Base-by-base conservation (phyloP, 2,329 filamentous ascomycete species). In the Fusarium circinatum region DNA sequence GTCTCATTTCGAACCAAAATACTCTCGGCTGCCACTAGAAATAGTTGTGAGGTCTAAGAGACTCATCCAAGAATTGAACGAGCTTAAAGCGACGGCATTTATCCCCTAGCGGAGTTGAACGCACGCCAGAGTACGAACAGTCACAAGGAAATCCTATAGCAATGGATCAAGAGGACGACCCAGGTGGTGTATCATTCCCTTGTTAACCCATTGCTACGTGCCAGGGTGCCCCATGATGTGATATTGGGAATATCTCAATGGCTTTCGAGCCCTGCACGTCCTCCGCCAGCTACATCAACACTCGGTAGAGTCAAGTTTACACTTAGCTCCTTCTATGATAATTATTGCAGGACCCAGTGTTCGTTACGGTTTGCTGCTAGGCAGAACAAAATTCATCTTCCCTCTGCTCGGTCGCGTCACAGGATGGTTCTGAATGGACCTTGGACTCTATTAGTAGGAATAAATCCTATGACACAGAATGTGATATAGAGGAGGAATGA, bases 21-120 rank as follows among this genome's bases (percentile, higher is more conserved):
- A 12, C 20, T 14, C 20, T 30, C 26, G 0, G 0, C 26, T 48
- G 15, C 26, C 26, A 0, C 45, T 14, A 2, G 26, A n/a, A 4
- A 48, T 5, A 12, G 3, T 48, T 4, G 4, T n/a, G 0, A 14
- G 17, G 17, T 9, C 30, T 6, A n/a, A 30, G 6, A 48, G 4
- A 4, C 26, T 48, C 20, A 2, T 30, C 6, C 26, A 48, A 5
- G 26, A 48, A 7, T 3, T 48, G 14, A 48, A 30, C 1, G 26
- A 48, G 10, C 26, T 48, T 5, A 48, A 22, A 28, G 14, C 26
- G 30, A 20, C 3, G 45, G 26, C 3, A 48, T 30, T 22, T 48
- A 30, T 48, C 26, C 45, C 0, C 45, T 30, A 8, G 20, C 45
- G 3, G 26, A 48, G 3, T n/a, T 48, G 26, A 48, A 28, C 8